A percentile compares a stretch with the other conserved stretches of the same genome.
These are phyloP conservation scores for Globisporangium okanoganense DNA, from an alignment of 352 stramenopile species.

Conservation along the genomic window DNA sequence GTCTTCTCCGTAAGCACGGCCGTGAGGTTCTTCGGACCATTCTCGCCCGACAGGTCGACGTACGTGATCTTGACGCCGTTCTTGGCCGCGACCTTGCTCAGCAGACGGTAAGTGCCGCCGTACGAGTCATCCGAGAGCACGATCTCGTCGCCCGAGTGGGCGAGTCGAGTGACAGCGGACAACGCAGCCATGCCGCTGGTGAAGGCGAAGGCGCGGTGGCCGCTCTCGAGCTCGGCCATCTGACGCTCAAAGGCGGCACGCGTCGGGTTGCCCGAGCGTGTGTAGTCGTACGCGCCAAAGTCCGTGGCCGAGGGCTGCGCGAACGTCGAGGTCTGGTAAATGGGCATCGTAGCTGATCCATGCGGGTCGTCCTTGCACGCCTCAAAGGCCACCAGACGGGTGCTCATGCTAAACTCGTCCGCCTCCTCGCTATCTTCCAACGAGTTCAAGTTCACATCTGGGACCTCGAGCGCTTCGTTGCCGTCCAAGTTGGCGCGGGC, in stretches of 20 bases:
- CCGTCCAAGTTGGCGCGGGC: conserved; percentile 69
- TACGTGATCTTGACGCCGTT: conserved; percentile 79
- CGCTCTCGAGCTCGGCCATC: conserved; percentile 80
- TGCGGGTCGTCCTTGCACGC: conserved; percentile 88
- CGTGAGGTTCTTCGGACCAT: conserved; percentile 61
- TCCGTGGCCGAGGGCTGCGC: conserved; percentile 84
- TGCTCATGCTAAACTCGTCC: conserved; percentile 66
- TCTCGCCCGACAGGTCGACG: conserved; percentile 74
- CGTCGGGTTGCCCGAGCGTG: conserved; percentile 92
- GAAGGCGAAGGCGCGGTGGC: conserved; percentile 85
- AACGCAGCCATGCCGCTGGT: conserved; percentile 95
- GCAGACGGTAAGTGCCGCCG: conserved; percentile 93
- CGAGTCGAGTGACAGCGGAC: conserved; percentile 89
- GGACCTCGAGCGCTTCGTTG: conserved; percentile 54
- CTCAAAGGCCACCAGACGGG: conserved; percentile 73
- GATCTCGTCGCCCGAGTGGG: conserved; percentile 89
- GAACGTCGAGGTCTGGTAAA: conserved; percentile 92
- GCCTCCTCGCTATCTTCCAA: conserved; percentile 28
- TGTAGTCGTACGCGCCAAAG: conserved; percentile 94
- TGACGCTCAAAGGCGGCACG: conserved; percentile 90
- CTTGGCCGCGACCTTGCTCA: conserved; percentile 86
- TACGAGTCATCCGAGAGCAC: conserved; percentile 95
- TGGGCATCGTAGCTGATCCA: conserved; percentile 87
- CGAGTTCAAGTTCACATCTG: conserved; percentile 30
- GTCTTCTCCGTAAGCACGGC: conserved; percentile 65